A percentile compares a stretch with the other conserved stretches of the same genome.
phyloP scores from a whole-genome alignment of 2,329 filamentous ascomycete genomes.

The Trichoderma koningii region DNA sequence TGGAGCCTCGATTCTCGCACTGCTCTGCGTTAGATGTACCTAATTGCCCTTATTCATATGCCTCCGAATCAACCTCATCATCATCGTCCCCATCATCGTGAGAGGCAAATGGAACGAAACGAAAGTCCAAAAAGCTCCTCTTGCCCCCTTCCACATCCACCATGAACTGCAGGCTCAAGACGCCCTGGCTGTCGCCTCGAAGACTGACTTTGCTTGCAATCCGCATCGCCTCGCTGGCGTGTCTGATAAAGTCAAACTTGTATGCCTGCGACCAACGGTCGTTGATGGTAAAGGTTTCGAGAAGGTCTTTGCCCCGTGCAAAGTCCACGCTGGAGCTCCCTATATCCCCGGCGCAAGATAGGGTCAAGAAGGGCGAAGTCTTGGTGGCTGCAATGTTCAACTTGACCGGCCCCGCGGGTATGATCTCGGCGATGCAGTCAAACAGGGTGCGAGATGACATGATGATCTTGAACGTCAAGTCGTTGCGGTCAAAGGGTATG shows the following conservation, averaged over 20 bases:
- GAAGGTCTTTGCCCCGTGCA: constrained; percentile 62
- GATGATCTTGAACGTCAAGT: constrained; percentile 87
- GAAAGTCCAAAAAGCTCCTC: constrained; percentile 78
- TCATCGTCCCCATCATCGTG: constrained; percentile 52
- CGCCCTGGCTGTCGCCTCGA: constrained; percentile 82
- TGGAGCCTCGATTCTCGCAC: neutral
- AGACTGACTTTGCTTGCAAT: constrained; percentile 91
- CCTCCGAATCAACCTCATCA: constrained; percentile 15
- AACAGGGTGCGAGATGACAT: constrained; percentile 77
- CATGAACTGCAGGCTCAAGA: constrained; percentile 95
- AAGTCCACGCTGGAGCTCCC: constrained; percentile 68
- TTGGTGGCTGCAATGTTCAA: constrained; percentile 69
- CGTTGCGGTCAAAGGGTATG: constrained; percentile 83
- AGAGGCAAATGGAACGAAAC: constrained; percentile 72
- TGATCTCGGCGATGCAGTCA: constrained; percentile 70
- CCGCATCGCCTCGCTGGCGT: constrained; percentile 88
- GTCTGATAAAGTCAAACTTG: constrained; percentile 83
- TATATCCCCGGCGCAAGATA: constrained; percentile 64
- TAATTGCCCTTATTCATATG: neutral
- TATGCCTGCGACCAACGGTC: constrained; percentile 70
- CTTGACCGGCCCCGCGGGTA: constrained; percentile 69
- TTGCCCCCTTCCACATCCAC: constrained; percentile 75
- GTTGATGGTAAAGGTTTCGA: constrained; percentile 72
- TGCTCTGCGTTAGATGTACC: neutral
- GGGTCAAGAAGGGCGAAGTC: constrained; percentile 68